These are phyloP conservation scores for Pseudogymnoascus verrucosus DNA, from an alignment of 2,329 filamentous ascomycete genomes.

Conservation along the genomic window DNA sequence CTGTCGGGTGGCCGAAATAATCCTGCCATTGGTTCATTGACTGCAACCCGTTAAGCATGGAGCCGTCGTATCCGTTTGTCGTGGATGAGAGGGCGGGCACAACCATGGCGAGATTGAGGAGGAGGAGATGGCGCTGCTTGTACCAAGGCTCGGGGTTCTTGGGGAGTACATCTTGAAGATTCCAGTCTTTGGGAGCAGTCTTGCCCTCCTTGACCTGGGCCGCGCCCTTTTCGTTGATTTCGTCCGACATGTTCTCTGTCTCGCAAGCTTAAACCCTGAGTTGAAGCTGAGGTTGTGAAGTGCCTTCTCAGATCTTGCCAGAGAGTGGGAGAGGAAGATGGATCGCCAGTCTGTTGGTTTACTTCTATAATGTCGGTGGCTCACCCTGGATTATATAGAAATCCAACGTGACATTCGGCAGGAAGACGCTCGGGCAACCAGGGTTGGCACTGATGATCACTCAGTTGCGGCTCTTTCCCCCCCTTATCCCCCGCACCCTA, in stretches of 20 bases:
- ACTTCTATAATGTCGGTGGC: neutral
- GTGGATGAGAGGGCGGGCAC: conserved; percentile 16
- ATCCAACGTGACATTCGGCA: neutral
- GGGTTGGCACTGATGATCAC: neutral
- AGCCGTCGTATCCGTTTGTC: conserved; percentile 15
- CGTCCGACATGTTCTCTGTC: neutral
- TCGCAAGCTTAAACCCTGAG: neutral
- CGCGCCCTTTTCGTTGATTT: neutral
- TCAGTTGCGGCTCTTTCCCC: neutral
- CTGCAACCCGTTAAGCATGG: neutral
- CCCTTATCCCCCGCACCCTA: neutral
- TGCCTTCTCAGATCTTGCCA: neutral
- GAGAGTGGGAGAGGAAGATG: neutral
- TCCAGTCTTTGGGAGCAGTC: neutral
- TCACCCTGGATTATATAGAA: neutral
- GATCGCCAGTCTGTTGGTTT: neutral
- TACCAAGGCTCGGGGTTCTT: conserved; percentile 16
- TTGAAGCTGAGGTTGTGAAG: neutral
- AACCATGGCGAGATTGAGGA: conserved; percentile 15
- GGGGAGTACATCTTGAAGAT: conserved; percentile 10
- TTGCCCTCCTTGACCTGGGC: neutral
- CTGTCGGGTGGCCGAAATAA: neutral
- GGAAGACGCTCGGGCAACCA: neutral
- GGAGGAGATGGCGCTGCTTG: conserved; percentile 15
- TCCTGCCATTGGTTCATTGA: conserved; percentile 1